These are phyloP conservation scores for Arxiozyma telluris DNA, from an alignment of 1,139 yeast genomes.

Conservation along the genomic window DNA sequence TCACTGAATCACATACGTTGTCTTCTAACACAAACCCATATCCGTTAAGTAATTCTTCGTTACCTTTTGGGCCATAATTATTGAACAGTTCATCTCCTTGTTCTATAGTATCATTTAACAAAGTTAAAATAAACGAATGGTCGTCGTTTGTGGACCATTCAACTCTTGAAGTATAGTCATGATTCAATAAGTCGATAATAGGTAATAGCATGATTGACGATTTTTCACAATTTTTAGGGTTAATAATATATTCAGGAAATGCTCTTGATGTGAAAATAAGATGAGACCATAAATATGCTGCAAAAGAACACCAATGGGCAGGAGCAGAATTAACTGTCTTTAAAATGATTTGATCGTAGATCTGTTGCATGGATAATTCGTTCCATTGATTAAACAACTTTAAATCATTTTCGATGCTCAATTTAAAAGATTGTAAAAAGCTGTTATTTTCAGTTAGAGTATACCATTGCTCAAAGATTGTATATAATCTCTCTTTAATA, in stretches of 20 bases:
- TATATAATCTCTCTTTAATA: constrained; percentile 28
- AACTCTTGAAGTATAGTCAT: constrained; percentile 50
- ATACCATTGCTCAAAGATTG: constrained; percentile 30
- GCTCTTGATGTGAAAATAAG: constrained; percentile 67
- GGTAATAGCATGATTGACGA: constrained; percentile 60
- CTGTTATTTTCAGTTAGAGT: constrained; percentile 3
- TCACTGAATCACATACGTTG: constrained; percentile 56
- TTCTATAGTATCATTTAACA: constrained; percentile 15
- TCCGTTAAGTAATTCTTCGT: constrained; percentile 52
- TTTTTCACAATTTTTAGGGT: constrained; percentile 18
- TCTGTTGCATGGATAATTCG: constrained; percentile 5
- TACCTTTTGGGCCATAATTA: constrained; percentile 81
- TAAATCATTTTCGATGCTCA: background rate
- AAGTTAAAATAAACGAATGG: constrained; percentile 20
- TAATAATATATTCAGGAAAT: constrained; percentile 54
- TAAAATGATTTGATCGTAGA: constrained; percentile 11
- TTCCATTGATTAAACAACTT: constrained; percentile 7
- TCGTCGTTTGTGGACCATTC: constrained; percentile 45
- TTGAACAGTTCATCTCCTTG: constrained; percentile 51
- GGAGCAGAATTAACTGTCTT: constrained; percentile 7
- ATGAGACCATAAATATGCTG: constrained; percentile 66
- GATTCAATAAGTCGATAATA: constrained; percentile 68
- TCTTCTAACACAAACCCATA: constrained; percentile 61
- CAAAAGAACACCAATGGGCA: constrained; percentile 50
- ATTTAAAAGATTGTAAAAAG: background rate